Evolutionary conservation across 177 flowering plant genomes (phyloP).

Genomic region (Vitis hybrid): DNA sequence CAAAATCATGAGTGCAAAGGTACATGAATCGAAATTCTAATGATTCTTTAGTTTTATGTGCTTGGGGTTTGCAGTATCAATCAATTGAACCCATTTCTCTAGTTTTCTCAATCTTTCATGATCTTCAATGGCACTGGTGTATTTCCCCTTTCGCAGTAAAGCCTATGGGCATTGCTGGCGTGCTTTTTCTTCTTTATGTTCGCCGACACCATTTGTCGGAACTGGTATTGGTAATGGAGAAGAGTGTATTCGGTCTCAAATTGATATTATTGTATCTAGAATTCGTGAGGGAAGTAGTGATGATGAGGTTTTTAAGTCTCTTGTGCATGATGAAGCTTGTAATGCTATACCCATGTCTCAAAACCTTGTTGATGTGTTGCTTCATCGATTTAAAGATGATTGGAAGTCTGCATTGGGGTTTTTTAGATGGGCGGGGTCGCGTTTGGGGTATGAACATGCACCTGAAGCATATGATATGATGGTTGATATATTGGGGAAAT

Average conservation of each 20-base stretch:
- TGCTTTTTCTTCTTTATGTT: conserved; percentile 7
- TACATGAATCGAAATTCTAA: too few species aligned
- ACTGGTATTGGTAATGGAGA: conserved; percentile 5
- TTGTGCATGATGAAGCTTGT: conserved; percentile 36
- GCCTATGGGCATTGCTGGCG: not conserved
- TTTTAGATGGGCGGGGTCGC: conserved; percentile 65
- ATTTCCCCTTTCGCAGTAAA: conserved; percentile 3
- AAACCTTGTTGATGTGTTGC: conserved; percentile 43
- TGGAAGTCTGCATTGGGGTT: conserved; percentile 80
- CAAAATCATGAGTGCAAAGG: too few species aligned
- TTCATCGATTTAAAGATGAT: conserved; percentile 61
- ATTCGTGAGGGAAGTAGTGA: conserved; percentile 32
- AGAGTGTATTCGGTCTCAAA: conserved; percentile 18
- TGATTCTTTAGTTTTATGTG: too few species aligned
- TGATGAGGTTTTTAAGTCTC: conserved; percentile 47
- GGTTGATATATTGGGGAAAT: conserved; percentile 78
- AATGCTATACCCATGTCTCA: conserved; percentile 30
- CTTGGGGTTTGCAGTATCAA: too few species aligned
- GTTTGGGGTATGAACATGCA: conserved; percentile 36
- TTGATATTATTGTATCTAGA: conserved; percentile 36
- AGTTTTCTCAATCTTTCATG: conserved; percentile 1
- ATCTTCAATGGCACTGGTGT: not conserved
- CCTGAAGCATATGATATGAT: conserved; percentile 51
- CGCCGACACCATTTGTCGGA: not conserved
- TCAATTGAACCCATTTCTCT: too few species aligned